Evolutionary conservation across 495 filamentous ascomycete species (phyloP).

Genomic region (Lindgomyces ingoldianus): DNA sequence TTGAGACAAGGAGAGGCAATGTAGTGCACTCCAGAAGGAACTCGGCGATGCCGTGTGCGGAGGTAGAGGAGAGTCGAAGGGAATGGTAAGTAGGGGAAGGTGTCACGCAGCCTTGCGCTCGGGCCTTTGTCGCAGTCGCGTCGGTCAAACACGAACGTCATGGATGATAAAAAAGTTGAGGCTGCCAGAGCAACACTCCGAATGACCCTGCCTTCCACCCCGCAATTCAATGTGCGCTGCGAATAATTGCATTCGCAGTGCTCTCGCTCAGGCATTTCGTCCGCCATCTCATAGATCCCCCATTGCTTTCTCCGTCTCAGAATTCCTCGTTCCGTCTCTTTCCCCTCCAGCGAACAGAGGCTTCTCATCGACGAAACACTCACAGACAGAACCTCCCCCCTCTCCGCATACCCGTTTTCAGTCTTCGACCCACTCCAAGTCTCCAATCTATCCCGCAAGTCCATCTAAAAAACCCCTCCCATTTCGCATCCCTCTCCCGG

Average conservation of each 20-base stretch:
- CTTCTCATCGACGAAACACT: conserved; percentile 11
- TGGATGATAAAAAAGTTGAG: conserved; percentile 18
- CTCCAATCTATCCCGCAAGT: background rate
- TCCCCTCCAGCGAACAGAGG: conserved; percentile 1
- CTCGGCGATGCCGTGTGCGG: background rate
- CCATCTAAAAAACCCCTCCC: background rate
- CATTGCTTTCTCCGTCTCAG: conserved; percentile 18
- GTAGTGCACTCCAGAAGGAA: background rate
- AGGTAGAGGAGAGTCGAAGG: background rate
- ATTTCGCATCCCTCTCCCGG: conserved; percentile 14
- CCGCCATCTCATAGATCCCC: background rate
- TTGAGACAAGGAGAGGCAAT: background rate
- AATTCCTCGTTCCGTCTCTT: conserved; percentile 31
- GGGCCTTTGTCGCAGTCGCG: conserved; percentile 22
- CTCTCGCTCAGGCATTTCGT: conserved; percentile 28
- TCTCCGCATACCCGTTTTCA: background rate
- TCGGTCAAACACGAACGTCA: conserved; percentile 29
- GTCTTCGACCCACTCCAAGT: background rate
- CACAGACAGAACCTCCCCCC: background rate
- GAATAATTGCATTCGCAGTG: conserved; percentile 31
- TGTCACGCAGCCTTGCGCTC: conserved; percentile 5
- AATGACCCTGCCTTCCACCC: background rate
- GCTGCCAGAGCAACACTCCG: background rate
- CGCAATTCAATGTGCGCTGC: conserved; percentile 30
- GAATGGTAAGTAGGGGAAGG: background rate